These are phyloP conservation scores for Ustilago esculenta DNA, from an alignment of 1,284 basidiomycete genomes.

Conservation along the genomic window DNA sequence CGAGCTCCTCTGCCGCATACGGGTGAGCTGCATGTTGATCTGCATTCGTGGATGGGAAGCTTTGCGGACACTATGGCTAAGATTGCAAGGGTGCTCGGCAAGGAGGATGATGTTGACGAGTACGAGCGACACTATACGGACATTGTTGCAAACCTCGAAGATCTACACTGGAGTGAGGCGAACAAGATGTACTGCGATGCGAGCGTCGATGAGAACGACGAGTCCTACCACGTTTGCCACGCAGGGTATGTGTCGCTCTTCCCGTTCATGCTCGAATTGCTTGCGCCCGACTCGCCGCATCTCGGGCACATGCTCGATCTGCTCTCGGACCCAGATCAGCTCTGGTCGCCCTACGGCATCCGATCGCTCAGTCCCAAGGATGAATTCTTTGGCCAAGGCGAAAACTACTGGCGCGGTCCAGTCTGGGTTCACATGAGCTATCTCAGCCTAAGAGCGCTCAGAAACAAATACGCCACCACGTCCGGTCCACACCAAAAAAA, in stretches of 20 bases:
- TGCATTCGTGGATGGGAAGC: slow-evolving; percentile 94
- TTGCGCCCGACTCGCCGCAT: slow-evolving; percentile 79
- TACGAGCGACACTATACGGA: slow-evolving; percentile 81
- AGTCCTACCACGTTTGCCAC: slow-evolving; percentile 88
- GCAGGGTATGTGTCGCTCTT: slow-evolving; percentile 91
- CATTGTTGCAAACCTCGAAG: slow-evolving; percentile 85
- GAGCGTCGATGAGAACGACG: slow-evolving; percentile 83
- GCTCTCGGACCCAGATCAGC: slow-evolving; percentile 79
- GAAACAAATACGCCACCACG: slow-evolving; percentile 80
- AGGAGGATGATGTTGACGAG: slow-evolving; percentile 79
- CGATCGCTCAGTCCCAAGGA: slow-evolving; percentile 85
- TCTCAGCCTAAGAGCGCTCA: slow-evolving; percentile 79
- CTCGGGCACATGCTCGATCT: slow-evolving; percentile 82
- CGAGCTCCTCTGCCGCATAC: slow-evolving; percentile 81
- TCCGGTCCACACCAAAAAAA: slow-evolving; percentile 81
- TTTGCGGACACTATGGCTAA: slow-evolving; percentile 64
- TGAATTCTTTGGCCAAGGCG: slow-evolving; percentile 85
- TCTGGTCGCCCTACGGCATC: slow-evolving; percentile 90
- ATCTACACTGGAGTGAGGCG: slow-evolving; percentile 90
- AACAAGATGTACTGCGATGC: slow-evolving; percentile 91
- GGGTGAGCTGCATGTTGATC: slow-evolving; percentile 89
- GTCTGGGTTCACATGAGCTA: slow-evolving; percentile 98
- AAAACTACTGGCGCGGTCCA: slow-evolving; percentile 96
- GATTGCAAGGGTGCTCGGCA: slow-evolving; percentile 72
- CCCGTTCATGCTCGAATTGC: slow-evolving; percentile 78